These are phyloP conservation scores for Evernia prunastri DNA, from an alignment of 495 filamentous ascomycete species.

Conservation along the genomic window DNA sequence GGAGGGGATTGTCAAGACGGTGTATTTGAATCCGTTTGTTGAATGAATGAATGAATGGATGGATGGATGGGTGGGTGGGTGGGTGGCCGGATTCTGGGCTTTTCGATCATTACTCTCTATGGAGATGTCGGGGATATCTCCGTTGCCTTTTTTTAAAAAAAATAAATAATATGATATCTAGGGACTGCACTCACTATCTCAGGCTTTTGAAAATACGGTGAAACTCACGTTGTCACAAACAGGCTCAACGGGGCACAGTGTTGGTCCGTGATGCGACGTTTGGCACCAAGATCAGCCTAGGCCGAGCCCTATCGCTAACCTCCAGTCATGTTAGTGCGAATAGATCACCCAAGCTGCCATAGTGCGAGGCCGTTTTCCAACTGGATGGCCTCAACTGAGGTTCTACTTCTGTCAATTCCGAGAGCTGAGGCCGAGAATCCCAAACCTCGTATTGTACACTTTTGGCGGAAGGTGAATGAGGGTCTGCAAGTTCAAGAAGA, in stretches of 20 bases:
- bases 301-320: neutral
- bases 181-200: no score
- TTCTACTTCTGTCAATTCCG: neutral
- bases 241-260: neutral
- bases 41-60: no score
- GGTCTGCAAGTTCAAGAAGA: neutral
- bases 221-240: neutral
- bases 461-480: neutral
- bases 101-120: no score
- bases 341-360: neutral
- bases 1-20: slow-evolving; percentile 20
- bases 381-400: neutral
- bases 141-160: no score
- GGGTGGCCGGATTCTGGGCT: no score
- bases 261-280: neutral
- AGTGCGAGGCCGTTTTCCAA: neutral
- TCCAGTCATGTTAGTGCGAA: neutral
- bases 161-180: no score
- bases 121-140: no score
- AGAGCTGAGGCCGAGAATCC: neutral
- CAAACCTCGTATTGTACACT: neutral
- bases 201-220: no score
- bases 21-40: slow-evolving; percentile 16
- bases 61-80: no score
- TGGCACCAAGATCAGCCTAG: neutral